Conservation (phyloP, 2,329 filamentous ascomycete genomes). For the Fusarium guadeloupense region DNA sequence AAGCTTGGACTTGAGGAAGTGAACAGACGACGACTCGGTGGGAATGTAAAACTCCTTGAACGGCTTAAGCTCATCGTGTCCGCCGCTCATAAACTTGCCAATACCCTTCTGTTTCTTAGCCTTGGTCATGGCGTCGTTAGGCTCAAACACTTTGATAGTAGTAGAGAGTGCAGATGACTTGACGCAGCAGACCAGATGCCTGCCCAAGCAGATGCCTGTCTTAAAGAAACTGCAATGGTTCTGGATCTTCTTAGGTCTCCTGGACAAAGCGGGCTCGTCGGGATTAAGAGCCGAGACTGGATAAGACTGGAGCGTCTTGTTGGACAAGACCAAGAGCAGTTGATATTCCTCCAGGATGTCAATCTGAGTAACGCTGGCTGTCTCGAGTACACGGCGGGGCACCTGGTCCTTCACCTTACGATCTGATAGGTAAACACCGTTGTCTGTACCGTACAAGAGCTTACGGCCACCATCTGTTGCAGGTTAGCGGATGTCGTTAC, state of each 20-base stretch:
- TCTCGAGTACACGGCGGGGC: slow-evolving; percentile 86
- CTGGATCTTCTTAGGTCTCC: slow-evolving; percentile 93
- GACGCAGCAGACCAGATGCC: slow-evolving; percentile 95
- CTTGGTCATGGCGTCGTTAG: slow-evolving; percentile 92
- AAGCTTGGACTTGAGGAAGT: slow-evolving; percentile 95
- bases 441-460: slow-evolving; percentile 92
- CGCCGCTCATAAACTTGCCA: slow-evolving; percentile 91
- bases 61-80: slow-evolving; percentile 93
- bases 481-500: slow-evolving; percentile 28
- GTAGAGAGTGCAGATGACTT: slow-evolving; percentile 93
- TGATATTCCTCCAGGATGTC: slow-evolving; percentile 96
- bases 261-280: slow-evolving; percentile 80
- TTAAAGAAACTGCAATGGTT: slow-evolving; percentile 99
- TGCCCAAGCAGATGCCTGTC: slow-evolving; percentile 90
- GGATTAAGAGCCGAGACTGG: slow-evolving; percentile 86
- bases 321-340: slow-evolving; percentile 87
- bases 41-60: slow-evolving; percentile 99
- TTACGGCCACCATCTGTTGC: slow-evolving; percentile 87
- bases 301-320: slow-evolving; percentile 93
- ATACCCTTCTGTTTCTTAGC: slow-evolving; percentile 96
- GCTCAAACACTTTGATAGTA: slow-evolving; percentile 99
- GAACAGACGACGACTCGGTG: slow-evolving; percentile 96
- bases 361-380: slow-evolving; percentile 88
- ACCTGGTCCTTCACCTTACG: slow-evolving; percentile 84
- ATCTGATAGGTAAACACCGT: slow-evolving; percentile 91